Evolutionary conservation across 2,329 filamentous ascomycete species (phyloP).

Genomic region (Fusarium redolens): DNA sequence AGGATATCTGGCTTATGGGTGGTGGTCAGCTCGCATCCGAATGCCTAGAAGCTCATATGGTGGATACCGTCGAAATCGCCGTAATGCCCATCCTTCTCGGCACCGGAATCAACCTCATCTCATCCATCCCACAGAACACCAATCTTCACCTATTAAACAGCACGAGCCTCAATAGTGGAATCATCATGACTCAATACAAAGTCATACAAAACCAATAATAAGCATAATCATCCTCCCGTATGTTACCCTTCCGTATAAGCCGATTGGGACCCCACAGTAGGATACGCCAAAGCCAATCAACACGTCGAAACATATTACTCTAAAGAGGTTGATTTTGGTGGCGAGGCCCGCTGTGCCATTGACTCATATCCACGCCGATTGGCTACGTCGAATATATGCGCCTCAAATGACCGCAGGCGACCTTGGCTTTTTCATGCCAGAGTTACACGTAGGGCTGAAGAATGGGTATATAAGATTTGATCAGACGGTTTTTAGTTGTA

Average conservation of each 20-base stretch:
- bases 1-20: conserved; percentile 53
- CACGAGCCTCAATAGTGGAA: conserved; percentile 30
- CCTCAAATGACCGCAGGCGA: not conserved
- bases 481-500: fast-evolving
- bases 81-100: conserved; percentile 42
- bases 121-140: not conserved
- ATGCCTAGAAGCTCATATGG: conserved; percentile 45
- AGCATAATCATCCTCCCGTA: not conserved
- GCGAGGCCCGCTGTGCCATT: not conserved
- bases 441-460: conserved; percentile 9
- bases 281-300: conserved; percentile 14
- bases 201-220: not conserved
- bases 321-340: not conserved
- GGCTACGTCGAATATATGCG: conserved; percentile 9
- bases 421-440: not conserved
- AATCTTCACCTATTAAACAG: conserved; percentile 19
- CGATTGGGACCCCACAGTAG: not conserved
- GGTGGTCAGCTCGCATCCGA: conserved; percentile 46
- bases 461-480: conserved; percentile 8
- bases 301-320: not conserved
- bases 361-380: conserved; percentile 17
- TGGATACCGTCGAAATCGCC: conserved; percentile 48
- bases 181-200: conserved; percentile 39
- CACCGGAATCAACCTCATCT: conserved; percentile 41
- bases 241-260: not conserved